These are phyloP conservation scores for Fusarium azukiicola DNA, from an alignment of 2,329 filamentous ascomycete genomes.

Conservation along the genomic window DNA sequence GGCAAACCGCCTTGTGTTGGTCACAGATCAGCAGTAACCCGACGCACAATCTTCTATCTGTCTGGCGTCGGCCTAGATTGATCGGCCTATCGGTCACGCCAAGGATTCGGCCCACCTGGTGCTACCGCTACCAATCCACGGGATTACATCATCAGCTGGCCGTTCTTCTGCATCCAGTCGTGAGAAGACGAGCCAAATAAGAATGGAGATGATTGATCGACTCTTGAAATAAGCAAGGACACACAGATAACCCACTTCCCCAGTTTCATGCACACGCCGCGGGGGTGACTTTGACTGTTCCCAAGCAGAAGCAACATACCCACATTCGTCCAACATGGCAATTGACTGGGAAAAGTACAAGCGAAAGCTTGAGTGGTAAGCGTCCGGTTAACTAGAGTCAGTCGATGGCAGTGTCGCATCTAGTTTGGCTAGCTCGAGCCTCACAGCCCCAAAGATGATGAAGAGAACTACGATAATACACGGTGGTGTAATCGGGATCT, in stretches of 20 bases:
- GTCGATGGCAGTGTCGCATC: background rate
- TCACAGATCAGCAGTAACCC: background rate
- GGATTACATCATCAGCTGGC: background rate
- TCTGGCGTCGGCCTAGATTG: constrained; percentile 29
- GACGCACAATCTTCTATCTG: constrained; percentile 12
- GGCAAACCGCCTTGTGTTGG: background rate
- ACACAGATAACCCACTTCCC: background rate
- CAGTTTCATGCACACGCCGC: constrained; percentile 27
- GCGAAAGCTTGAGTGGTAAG: constrained; percentile 41
- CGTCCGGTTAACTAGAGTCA: background rate
- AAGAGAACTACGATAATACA: constrained; percentile 57
- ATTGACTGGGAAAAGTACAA: constrained; percentile 37
- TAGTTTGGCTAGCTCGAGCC: background rate
- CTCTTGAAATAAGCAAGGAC: constrained; percentile 2
- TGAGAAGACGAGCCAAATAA: constrained; percentile 31
- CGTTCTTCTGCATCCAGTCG: background rate
- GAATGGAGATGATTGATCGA: constrained; percentile 31
- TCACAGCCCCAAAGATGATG: constrained; percentile 50
- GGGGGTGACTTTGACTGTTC: constrained; percentile 18
- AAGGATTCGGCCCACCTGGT: constrained; percentile 4
- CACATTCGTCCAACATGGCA: constrained; percentile 16
- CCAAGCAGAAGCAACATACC: background rate
- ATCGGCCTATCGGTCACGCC: constrained; percentile 22
- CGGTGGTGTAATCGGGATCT: constrained; percentile 59
- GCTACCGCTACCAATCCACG: constrained; percentile 10